These are phyloP conservation scores for Cercospora zeae-maydis DNA, from an alignment of 2,329 filamentous ascomycete species.

Conservation along the genomic window DNA sequence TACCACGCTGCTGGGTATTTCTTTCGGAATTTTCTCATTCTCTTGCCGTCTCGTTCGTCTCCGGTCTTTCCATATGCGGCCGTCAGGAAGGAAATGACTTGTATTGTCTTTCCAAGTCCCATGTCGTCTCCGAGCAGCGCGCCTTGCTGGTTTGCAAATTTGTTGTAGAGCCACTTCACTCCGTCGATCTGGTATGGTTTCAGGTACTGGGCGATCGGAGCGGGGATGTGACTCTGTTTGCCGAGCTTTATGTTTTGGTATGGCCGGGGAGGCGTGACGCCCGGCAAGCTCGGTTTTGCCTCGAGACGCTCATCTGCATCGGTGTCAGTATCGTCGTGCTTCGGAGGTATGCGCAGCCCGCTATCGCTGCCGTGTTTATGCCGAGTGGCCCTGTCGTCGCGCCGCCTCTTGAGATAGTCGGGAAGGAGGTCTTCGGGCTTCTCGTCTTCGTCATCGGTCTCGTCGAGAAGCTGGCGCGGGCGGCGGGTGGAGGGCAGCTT, in stretches of 20 bases:
- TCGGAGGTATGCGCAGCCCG: slow-evolving; percentile 72
- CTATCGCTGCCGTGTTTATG: slow-evolving; percentile 57
- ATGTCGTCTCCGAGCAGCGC: slow-evolving; percentile 94
- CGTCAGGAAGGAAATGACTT: slow-evolving; percentile 88
- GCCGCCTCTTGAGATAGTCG: slow-evolving; percentile 67
- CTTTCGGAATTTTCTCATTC: slow-evolving; percentile 81
- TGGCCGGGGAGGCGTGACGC: slow-evolving; percentile 57
- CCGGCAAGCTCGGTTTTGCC: slow-evolving; percentile 68
- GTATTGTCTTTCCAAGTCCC: slow-evolving; percentile 95
- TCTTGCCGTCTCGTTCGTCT: slow-evolving; percentile 77
- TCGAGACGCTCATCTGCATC: slow-evolving; percentile 59
- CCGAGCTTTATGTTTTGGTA: slow-evolving; percentile 73
- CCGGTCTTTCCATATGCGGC: slow-evolving; percentile 92
- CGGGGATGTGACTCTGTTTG: slow-evolving; percentile 70
- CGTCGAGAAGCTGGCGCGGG: slow-evolving; percentile 31
- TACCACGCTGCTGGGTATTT: slow-evolving; percentile 65
- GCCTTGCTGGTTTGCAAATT: slow-evolving; percentile 87
- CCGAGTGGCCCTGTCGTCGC: slow-evolving; percentile 61
- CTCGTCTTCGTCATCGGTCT: slow-evolving; percentile 50
- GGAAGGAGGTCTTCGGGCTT: slow-evolving; percentile 61
- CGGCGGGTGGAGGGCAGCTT: slow-evolving; percentile 24
- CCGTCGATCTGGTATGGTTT: slow-evolving; percentile 89
- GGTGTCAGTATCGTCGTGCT: slow-evolving; percentile 69
- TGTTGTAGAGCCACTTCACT: slow-evolving; percentile 76
- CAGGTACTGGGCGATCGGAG: slow-evolving; percentile 84